Evolutionary conservation across 2,329 filamentous ascomycete species (phyloP).

Genomic region (Aplosporella prunicola): DNA sequence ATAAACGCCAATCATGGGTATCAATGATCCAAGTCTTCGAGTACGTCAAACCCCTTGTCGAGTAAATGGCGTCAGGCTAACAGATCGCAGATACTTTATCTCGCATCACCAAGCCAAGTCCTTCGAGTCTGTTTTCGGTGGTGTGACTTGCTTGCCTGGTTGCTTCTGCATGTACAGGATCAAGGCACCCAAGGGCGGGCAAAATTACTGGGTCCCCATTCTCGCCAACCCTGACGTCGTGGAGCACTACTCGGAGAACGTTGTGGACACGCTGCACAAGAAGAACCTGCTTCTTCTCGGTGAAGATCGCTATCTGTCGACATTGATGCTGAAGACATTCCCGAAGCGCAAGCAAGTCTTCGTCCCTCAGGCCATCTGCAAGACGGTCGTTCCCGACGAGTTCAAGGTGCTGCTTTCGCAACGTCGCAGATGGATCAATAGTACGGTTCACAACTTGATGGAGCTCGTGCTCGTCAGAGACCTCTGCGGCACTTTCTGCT

Average conservation of each 20-base stretch:
- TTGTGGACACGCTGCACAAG: conserved; percentile 95
- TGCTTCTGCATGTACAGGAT: conserved; percentile 99
- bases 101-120: conserved; percentile 95
- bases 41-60: conserved; percentile 31
- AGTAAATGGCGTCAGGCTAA: too few species aligned
- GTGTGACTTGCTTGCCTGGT: conserved; percentile 94
- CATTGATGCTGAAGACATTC: conserved; percentile 96
- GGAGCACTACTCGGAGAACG: conserved; percentile 98
- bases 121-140: conserved; percentile 96
- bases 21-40: conserved; percentile 98
- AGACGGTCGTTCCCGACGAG: conserved; percentile 88
- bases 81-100: conserved; percentile 65
- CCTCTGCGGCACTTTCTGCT: conserved; percentile 97
- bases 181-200: conserved; percentile 94
- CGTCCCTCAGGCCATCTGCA: conserved; percentile 96
- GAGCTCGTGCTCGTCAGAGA: conserved; percentile 91
- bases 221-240: conserved; percentile 97
- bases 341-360: conserved; percentile 99
- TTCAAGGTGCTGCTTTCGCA: conserved; percentile 92
- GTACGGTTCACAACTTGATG: conserved; percentile 97
- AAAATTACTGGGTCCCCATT: conserved; percentile 99
- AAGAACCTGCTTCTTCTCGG: conserved; percentile 89
- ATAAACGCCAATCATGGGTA: conserved; percentile 91
- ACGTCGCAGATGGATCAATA: conserved; percentile 97
- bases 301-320: conserved; percentile 91